Evolutionary conservation across 148 eudicot genomes (phyloP).

Genomic region (Silene conica): DNA sequence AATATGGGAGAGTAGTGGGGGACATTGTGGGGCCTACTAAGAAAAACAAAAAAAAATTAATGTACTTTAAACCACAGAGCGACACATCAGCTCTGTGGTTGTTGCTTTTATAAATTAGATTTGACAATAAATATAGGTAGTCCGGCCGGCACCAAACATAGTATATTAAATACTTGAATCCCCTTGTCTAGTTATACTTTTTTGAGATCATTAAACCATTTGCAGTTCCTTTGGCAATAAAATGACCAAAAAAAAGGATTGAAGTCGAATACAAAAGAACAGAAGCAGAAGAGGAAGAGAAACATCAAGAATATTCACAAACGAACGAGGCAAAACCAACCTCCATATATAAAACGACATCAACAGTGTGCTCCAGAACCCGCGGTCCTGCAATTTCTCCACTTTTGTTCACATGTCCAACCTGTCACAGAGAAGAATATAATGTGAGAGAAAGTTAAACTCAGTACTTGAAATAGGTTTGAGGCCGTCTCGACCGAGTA

Average conservation of each 20-base stretch:
- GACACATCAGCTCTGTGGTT: too few relatives aligned
- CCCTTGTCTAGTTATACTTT: background rate
- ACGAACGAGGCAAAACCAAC: constrained; percentile 30
- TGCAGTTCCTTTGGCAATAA: background rate
- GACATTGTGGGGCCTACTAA: too few relatives aligned
- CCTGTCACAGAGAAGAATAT: constrained; percentile 41
- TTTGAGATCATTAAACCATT: background rate
- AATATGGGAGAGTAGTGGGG: too few relatives aligned
- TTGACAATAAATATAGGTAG: too few relatives aligned
- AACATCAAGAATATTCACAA: background rate
- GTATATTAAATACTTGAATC: background rate
- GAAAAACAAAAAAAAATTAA: too few relatives aligned
- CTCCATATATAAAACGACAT: constrained; percentile 90
- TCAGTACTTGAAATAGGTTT: background rate
- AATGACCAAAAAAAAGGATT: background rate
- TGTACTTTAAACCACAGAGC: too few relatives aligned
- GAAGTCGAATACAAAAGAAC: background rate
- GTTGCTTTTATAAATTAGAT: too few relatives aligned
- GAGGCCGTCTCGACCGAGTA: background rate
- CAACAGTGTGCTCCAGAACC: constrained; percentile 92
- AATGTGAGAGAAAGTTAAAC: constrained; percentile 4
- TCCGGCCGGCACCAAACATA: too few relatives aligned
- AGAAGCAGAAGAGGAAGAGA: background rate
- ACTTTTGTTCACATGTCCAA: constrained; percentile 86
- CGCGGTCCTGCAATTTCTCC: constrained; percentile 99